A percentile compares a stretch with the other conserved stretches of the same genome.
Conservation (phyloP, 805 yeast species). For the Candida vartiovaarae region DNA sequence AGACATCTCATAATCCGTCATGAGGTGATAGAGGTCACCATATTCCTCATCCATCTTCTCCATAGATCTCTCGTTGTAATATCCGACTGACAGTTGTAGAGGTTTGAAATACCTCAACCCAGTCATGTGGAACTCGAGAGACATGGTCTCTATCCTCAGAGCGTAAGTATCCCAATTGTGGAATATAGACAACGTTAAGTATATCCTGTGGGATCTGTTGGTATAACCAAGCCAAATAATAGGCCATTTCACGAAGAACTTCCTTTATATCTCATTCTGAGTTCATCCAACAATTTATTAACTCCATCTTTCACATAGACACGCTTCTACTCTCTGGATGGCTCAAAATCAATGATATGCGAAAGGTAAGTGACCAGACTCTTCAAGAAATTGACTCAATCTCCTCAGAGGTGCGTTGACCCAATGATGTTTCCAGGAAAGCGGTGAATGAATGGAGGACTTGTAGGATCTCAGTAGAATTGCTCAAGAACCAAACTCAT, state of each 20-base stretch:
- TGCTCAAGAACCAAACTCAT: conserved; percentile 21
- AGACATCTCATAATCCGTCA: conserved; percentile 31
- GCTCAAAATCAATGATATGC: conserved; percentile 29
- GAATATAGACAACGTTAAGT: conserved; percentile 34
- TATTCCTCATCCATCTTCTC: conserved; percentile 28
- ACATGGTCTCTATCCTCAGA: conserved; percentile 17
- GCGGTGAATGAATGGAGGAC: neutral
- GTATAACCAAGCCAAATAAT: conserved; percentile 6
- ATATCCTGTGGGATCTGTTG: conserved; percentile 7
- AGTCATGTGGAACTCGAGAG: conserved; percentile 9
- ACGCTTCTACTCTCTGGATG: conserved; percentile 24
- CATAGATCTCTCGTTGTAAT: conserved; percentile 29
- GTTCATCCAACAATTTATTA: conserved; percentile 20
- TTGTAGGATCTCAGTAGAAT: conserved; percentile 12
- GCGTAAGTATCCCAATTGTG: conserved; percentile 38
- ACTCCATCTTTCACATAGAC: conserved; percentile 26
- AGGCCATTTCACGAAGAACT: conserved; percentile 22
- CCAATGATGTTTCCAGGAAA: conserved; percentile 5
- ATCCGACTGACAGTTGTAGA: conserved; percentile 22
- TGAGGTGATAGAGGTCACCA: conserved; percentile 36
- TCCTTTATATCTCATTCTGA: conserved; percentile 19
- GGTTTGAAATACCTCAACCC: conserved; percentile 35
- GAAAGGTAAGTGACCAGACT: conserved; percentile 17
- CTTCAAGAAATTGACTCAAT: no score
- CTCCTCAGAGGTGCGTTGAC: no score